Base-by-base conservation (phyloP, 371 early-diverging fungal genomes). In the Rhizopus delemar region DNA sequence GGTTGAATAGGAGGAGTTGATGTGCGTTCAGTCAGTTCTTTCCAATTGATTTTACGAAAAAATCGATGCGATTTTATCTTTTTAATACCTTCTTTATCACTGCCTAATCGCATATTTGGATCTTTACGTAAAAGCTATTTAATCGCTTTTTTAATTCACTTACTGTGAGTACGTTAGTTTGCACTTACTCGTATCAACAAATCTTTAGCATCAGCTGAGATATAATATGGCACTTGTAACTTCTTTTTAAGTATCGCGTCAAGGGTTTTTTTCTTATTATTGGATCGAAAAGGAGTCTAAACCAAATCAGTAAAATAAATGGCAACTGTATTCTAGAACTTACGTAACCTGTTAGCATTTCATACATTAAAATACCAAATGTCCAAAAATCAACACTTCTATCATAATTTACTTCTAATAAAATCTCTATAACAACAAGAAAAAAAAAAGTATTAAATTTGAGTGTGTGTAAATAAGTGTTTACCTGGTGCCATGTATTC, bases 371-470 rank as follows among this genome's bases (percentile, higher is more conserved):
- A 43, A 95, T 90, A 28, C 95, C 98, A 32, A 95, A 81, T 3
- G 93, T 89, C 98, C 98, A 97, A 86, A 92, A 93, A 69, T 98
- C 98, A 8, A 93, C 93, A 35, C 80, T 74, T 51, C 90, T 89
- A 53, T 91, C 92, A 70, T 96, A 95, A 53, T 88, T 87, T 32
- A 86, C 70, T 41, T 89, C 91, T 41, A 84, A 68, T 33, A 97
- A 79, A 9, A 95, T 80, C 66, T 94, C 95, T 77, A 22, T 2
- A 22, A 22, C 22, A 22, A 22, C 22, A 22, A 22, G 22, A 22
- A 22, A 22, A 22, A 60, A 54, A 39, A 22, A 41, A 13, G 31
- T 45, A 29, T 51, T 11, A 22, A 13, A 8, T 41, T 32, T 53
- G 22, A 45, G 11, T 45, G 36, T 43, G 13, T 32, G 0, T 49